Evolutionary conservation across 139 green algal genomes (phyloP), one percentile per base, ranked within the genome.

Genomic region (Dunaliella sp.): DNA sequence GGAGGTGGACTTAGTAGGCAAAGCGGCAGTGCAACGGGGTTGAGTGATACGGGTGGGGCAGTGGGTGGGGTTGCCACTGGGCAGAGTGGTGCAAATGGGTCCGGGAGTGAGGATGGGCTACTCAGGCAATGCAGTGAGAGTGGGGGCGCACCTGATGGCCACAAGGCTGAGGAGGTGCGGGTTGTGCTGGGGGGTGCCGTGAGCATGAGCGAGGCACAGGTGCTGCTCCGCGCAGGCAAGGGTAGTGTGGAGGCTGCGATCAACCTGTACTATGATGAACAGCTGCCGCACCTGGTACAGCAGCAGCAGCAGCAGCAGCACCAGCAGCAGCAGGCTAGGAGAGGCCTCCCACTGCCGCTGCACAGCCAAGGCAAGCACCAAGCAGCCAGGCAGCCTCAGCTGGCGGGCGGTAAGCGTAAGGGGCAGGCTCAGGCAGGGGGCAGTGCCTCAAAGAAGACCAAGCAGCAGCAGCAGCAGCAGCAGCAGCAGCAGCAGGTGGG

Each of bases 231-330:
- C 12, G 33, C 84, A 21, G 73, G 85, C 3, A 59, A 58, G 0
- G 88, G 87, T 3, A 87, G 93, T 36, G 37, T 90, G 0, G 25
- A 80, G 35, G 38, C 59, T 0, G 92, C 92, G 0, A 1, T 91
- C 38, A 93, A 93, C 38, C 25, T 83, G 1, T 89, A 83, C 77
- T 92, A 88, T 34, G 88, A 94, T 37, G 59, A 84, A 31, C 22
- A 37, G 30, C 76, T 81, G 76, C 7, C 76, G 2, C 7, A 28
- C 1, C 31, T 81, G 76, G 2, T 24, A 34, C 12, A 24, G 35
- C 78, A 83, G 78, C 36, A 65, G 35, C 34, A 31, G 30, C 34
- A 48, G 28, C 77, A 57, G 33, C 31, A 57, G 32, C 77, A 37
- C 12, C 2, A 24, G 33, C 77, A 31, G 33, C n/a, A 25, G 74